Base-by-base conservation (phyloP, 2,329 filamentous ascomycete species). In the Scytalidium sp. region DNA sequence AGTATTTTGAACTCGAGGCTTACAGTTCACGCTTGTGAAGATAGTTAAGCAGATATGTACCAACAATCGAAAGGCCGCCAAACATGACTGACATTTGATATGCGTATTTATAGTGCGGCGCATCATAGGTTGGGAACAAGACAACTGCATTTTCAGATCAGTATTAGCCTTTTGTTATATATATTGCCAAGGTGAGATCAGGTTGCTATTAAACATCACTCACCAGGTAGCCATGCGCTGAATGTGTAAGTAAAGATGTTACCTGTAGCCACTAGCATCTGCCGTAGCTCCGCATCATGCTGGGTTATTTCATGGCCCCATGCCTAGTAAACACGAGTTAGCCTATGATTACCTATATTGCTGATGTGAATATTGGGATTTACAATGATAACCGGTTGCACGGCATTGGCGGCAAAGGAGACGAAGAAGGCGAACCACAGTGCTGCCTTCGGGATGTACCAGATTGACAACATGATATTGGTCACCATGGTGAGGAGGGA, bases 21-120 rank as follows among this genome's bases (percentile, higher is more conserved):
- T 13, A 27, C 25, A 27, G 25, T 27, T 27, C 25, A 27, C 25
- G 25, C 20, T 27, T 54, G 19, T 45, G 32, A 11, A 54, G 25
- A 25, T 45, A 50, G 11, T 36, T 27, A 19, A 55, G 19, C 13
- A 49, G 21, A 19, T n/a, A 49, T 11, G 46, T 43, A 43, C 50
- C 49, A 21, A 60, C 22, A 4, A 64, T 56, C 1, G 60, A 59
- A 4, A 67, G 50, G 5, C 62, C 64, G 11, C 64, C 64, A 43
- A 63, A 67, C 5, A 67, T 40, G n/a, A 67, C 64, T 42, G 65
- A 43, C 19, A 66, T 53, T 48, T 67, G 64, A 43, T 68, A 68
- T 1, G 62, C 65, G 39, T 66, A 66, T 27, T 63, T 60, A 50
- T 68, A 68, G 15, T 65, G 56, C 6, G 65, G 65, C 2, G 65